Conservation (phyloP, 108 stramenopile species). For the Fistulifera pelliculosa region DNA sequence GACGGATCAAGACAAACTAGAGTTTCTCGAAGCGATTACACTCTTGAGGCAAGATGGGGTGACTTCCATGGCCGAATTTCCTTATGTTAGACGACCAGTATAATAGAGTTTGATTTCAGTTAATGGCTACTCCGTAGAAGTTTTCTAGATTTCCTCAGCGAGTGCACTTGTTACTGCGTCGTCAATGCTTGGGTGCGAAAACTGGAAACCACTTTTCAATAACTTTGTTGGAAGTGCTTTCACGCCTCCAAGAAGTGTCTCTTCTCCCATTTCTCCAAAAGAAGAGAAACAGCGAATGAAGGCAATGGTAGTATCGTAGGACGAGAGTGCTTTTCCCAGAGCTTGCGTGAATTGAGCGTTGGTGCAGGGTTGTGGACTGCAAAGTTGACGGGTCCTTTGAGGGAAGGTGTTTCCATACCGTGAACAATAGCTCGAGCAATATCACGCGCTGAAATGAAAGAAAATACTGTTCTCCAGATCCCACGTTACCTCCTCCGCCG, state of each 20-base stretch:
- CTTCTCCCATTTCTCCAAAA: conserved; percentile 83
- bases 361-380: conserved; percentile 43
- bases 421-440: conserved; percentile 42
- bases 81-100: no score
- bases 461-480: conserved; percentile 54
- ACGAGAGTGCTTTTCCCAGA: conserved; percentile 44
- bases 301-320: conserved; percentile 65
- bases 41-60: no score
- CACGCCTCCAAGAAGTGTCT: conserved; percentile 53
- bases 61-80: no score
- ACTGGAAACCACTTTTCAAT: conserved; percentile 34
- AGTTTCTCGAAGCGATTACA: conserved; percentile 28
- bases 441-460: conserved; percentile 40
- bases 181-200: conserved; percentile 33
- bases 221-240: conserved; percentile 29
- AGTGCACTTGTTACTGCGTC: conserved; percentile 35
- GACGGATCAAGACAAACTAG: conserved; percentile 29
- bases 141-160: conserved; percentile 23
- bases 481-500: conserved; percentile 59
- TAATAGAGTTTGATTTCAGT: no score
- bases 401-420: conserved; percentile 16
- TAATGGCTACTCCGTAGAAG: no score
- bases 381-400: conserved; percentile 51
- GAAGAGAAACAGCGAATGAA: conserved; percentile 33
- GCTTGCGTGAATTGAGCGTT: conserved; percentile 58